Evolutionary conservation across 352 stramenopile species (phyloP).

Genomic region (Phytophthora tubulina): DNA sequence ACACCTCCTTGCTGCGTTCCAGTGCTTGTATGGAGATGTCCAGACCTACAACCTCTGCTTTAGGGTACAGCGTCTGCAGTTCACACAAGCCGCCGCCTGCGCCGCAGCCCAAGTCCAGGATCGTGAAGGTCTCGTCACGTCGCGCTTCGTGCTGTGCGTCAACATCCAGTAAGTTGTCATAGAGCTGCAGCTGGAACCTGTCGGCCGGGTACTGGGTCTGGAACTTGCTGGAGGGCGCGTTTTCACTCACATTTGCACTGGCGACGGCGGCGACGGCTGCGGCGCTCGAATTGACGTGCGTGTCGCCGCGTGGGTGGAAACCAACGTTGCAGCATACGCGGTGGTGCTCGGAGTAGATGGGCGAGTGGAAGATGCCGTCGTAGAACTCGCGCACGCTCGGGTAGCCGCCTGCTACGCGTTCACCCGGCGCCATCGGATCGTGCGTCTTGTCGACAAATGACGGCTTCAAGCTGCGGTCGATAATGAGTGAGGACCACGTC

Average conservation of each 20-base stretch:
- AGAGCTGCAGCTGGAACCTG: slow-evolving; percentile 65
- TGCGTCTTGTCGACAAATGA: slow-evolving; percentile 26
- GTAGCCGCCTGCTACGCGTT: slow-evolving; percentile 3
- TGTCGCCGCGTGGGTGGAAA: slow-evolving; percentile 48
- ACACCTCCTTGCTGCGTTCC: slow-evolving; percentile 71
- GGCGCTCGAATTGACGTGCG: slow-evolving; percentile 33
- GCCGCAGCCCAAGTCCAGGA: slow-evolving; percentile 74
- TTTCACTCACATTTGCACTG: slow-evolving; percentile 15
- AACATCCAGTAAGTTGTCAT: slow-evolving; percentile 60
- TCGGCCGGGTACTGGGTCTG: slow-evolving; percentile 48
- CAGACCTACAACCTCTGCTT: slow-evolving; percentile 58
- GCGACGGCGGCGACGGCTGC: slow-evolving; percentile 26
- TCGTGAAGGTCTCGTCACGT: slow-evolving; percentile 43
- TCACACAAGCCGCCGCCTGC: slow-evolving; percentile 71
- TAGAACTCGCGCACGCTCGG: slow-evolving; percentile 77
- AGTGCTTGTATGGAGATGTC: slow-evolving; percentile 76
- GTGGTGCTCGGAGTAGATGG: slow-evolving; percentile 69
- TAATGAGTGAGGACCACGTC: slow-evolving; percentile 15
- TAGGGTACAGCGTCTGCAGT: slow-evolving; percentile 65
- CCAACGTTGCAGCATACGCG: slow-evolving; percentile 79
- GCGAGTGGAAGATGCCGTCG: slow-evolving; percentile 80
- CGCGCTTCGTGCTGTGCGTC: slow-evolving; percentile 38
- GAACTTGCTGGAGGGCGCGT: slow-evolving; percentile 36
- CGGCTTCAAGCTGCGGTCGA: slow-evolving; percentile 26
- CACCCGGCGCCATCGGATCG: slow-evolving; percentile 28